phyloP scores from a whole-genome alignment of 2,329 filamentous ascomycete species.

The Cytospora schulzeri region DNA sequence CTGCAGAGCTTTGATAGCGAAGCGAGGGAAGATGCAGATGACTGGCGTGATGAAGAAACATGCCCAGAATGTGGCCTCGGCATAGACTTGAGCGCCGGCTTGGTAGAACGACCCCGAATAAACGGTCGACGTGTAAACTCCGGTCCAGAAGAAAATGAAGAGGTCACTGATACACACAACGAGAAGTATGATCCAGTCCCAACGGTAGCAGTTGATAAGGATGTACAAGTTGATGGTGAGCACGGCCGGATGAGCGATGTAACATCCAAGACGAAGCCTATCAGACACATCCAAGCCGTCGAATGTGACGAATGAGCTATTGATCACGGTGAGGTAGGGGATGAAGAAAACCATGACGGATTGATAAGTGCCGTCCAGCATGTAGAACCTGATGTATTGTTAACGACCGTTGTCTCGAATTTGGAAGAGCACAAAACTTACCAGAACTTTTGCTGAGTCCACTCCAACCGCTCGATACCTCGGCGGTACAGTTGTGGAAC shows the following conservation, averaged over 20 bases:
- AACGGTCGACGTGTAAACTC: slow-evolving; percentile 68
- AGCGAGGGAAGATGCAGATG: slow-evolving; percentile 84
- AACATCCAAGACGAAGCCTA: slow-evolving; percentile 80
- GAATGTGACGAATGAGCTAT: slow-evolving; percentile 68
- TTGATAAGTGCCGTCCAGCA: slow-evolving; percentile 93
- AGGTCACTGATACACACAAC: slow-evolving; percentile 81
- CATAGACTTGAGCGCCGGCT: slow-evolving; percentile 77
- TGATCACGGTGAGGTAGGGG: slow-evolving; percentile 76
- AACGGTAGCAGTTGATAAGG: slow-evolving; percentile 92
- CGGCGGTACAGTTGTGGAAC: slow-evolving; percentile 94
- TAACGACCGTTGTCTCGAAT: slow-evolving; percentile 30
- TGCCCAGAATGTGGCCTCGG: slow-evolving; percentile 84
- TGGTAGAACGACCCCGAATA: slow-evolving; percentile 67
- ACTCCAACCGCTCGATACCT: slow-evolving; percentile 94
- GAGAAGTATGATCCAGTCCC: slow-evolving; percentile 94
- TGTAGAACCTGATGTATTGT: slow-evolving; percentile 70
- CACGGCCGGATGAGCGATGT: slow-evolving; percentile 81
- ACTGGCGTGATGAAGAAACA: slow-evolving; percentile 76
- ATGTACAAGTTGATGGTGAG: slow-evolving; percentile 93
- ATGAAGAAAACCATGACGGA: slow-evolving; percentile 93
- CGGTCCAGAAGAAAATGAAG: slow-evolving; percentile 95
- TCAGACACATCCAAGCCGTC: slow-evolving; percentile 78
- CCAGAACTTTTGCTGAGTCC: slow-evolving; percentile 97
- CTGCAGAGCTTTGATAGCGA: slow-evolving; percentile 82
- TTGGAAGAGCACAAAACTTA: slow-evolving; percentile 47